Base-by-base conservation (phyloP, 129 eudicot genomes). In the Escallonia herrerae region DNA sequence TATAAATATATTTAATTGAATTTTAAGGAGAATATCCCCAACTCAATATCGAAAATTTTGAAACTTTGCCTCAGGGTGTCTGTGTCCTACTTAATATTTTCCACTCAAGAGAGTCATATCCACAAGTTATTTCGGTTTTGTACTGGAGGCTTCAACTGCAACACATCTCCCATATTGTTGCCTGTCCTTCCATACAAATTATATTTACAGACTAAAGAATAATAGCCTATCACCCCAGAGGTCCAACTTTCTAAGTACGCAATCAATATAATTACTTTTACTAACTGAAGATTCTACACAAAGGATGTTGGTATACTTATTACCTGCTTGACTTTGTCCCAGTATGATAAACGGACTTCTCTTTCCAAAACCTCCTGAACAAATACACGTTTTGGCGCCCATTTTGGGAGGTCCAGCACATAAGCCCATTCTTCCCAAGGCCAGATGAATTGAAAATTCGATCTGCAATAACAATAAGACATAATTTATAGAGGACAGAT, bases 371-470 rank as follows among this genome's bases (percentile, higher is more conserved):
- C 97, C 81, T 94, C 99, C 72, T 94, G 97, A 54, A 94, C 99
- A 82, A 94, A 94, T 40, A 86, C 95, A 62, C 99, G 83, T 63
- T 89, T 91, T 48, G 97, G 99, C 7, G 93, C 97, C 99, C 99
- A 94, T 69, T 84, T 89, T 67, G 99, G 99, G 74, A 94, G 97
- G 62, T 94, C 96, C 74, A 89, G 72, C 22, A 94, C 97, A 77
- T 89, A 80, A 62, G 90, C 90, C 99, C 99, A 94, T 72, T 94
- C 99, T 65, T 94, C 97, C 99, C 99, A 94, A 8, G 99, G 99
- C 99, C 99, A 94, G 55, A 94, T 84, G 72, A 94, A 94, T 41
- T 94, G 99, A 66, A 94, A 94, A 80, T 89, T 94, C 45, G 99
- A 94, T 76, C 98, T 91, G 84, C 72, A 72, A 75, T 39, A 43